A percentile compares a stretch with the other conserved stretches of the same genome.
Evolutionary conservation across 2,329 filamentous ascomycete genomes (phyloP).

Genomic region (Trichoderma sp.): DNA sequence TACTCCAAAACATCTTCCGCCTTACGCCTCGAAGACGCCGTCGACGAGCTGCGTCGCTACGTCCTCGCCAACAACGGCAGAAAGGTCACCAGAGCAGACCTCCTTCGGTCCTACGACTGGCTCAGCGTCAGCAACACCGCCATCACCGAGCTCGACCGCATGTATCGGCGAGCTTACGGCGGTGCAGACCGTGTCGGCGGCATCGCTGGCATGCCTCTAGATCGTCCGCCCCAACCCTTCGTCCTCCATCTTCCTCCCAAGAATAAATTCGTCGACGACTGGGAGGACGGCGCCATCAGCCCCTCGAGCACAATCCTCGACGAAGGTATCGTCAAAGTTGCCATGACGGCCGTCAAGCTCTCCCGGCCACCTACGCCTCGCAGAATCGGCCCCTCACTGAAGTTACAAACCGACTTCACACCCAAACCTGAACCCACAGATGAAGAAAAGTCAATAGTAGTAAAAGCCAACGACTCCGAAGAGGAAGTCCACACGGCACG

Average conservation of each 20-base stretch:
- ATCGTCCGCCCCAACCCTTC: not conserved
- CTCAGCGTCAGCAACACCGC: slow-evolving; percentile 53
- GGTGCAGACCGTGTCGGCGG: slow-evolving; percentile 48
- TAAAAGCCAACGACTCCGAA: slow-evolving; percentile 31
- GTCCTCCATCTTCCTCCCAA: not conserved
- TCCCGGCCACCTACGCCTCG: slow-evolving; percentile 32
- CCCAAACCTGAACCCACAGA: slow-evolving; percentile 18
- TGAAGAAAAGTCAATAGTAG: not conserved
- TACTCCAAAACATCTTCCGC: slow-evolving; percentile 52
- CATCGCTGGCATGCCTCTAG: slow-evolving; percentile 42
- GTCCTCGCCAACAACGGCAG: slow-evolving; percentile 55
- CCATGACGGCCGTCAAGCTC: slow-evolving; percentile 30
- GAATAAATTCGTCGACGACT: slow-evolving; percentile 23
- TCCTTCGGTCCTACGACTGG: slow-evolving; percentile 59
- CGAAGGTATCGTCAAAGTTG: slow-evolving; percentile 27
- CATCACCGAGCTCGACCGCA: slow-evolving; percentile 55
- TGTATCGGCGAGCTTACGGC: slow-evolving; percentile 59
- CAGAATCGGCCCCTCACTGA: slow-evolving; percentile 34
- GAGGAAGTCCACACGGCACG: slow-evolving; percentile 43
- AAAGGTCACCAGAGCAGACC: slow-evolving; percentile 51
- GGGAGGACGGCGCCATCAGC: slow-evolving; percentile 27
- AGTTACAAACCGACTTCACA: slow-evolving; percentile 48
- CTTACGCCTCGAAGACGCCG: slow-evolving; percentile 57
- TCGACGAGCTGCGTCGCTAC: slow-evolving; percentile 63
- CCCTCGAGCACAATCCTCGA: slow-evolving; percentile 22